Evolutionary conservation across 2,329 filamentous ascomycete species (phyloP), one percentile per base, ranked within the genome.

Genomic region (Venturia asperata): DNA sequence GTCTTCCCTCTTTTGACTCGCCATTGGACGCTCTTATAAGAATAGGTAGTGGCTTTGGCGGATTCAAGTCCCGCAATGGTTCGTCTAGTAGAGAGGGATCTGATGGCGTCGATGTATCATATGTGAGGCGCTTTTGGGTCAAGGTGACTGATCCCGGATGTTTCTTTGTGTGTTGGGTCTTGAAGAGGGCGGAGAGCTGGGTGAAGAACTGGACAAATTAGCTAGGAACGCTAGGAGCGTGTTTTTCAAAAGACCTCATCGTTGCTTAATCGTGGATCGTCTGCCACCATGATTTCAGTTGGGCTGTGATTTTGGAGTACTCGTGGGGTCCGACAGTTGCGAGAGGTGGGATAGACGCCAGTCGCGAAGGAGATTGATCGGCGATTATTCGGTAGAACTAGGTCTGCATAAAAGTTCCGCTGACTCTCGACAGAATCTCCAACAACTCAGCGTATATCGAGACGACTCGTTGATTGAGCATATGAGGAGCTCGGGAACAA

Each of bases 21-120:
- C 90, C 91, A 75, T 97, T 91, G 42, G 89, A 89, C 17, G 91
- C 93, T 67, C 92, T 87, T 69, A 99, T 85, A 56, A 97, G 79
- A 66, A 97, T 79, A 9, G 92, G 88, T 17, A 89, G 78, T 6
- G 87, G 86, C 37, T 79, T 77, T 13, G 82, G 76, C 17, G 82
- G 82, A 66, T 82, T 76, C 1, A 87, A 80, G 69, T 91, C 87
- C 71, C 84, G 80, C 66, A 88, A 80, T 17, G 82, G 79, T 64
- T 83, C 79, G 49, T 81, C 79, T 66, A 77, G 77, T 2, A 13
- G 27, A 60, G 76, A 70, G 69, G 78, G 79, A 60, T 47, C 13
- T 42, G 45, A 41, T 5, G 15, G 21, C 21, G n/a, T 5, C 5
- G 73, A 70, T 6, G 79, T 72, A 49, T 80, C 70, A 66, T 80